A percentile compares a stretch with the other conserved stretches of the same genome.
phyloP scores from a whole-genome alignment of 148 eudicot genomes.

The Salicornia ramosissima region DNA sequence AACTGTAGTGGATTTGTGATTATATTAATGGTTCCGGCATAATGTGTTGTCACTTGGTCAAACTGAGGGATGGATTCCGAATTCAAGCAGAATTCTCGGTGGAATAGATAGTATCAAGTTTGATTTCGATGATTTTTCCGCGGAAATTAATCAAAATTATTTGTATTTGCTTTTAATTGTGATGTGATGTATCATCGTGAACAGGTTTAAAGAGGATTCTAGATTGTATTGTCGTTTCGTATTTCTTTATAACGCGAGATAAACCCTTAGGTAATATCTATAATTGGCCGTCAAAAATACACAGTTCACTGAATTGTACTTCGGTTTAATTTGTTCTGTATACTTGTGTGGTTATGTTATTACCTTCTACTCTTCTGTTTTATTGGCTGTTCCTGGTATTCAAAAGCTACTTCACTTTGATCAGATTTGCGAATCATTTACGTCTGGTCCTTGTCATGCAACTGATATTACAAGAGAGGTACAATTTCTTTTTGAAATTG shows the following conservation, averaged over 20 bases:
- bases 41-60: neutral
- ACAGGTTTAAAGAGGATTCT: neutral
- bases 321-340: neutral
- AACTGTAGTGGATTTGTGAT: neutral
- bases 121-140: neutral
- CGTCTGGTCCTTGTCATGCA: constrained; percentile 87
- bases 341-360: neutral
- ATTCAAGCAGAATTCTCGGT: neutral
- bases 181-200: neutral
- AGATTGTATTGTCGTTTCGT: neutral
- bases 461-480: constrained; percentile 95
- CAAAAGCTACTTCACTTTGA: constrained; percentile 23
- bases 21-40: neutral
- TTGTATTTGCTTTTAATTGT: neutral
- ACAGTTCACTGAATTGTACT: neutral
- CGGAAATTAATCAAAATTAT: neutral
- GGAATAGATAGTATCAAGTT: neutral
- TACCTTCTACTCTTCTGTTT: neutral
- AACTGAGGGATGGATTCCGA: neutral
- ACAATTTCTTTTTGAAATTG: neutral
- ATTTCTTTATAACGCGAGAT: neutral
- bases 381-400: neutral
- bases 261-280: too few species aligned
- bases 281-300: too few species aligned
- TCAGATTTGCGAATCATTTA: constrained; percentile 84